Base-by-base conservation (phyloP, 139 green algal species). In the Haematococcus sp. region DNA sequence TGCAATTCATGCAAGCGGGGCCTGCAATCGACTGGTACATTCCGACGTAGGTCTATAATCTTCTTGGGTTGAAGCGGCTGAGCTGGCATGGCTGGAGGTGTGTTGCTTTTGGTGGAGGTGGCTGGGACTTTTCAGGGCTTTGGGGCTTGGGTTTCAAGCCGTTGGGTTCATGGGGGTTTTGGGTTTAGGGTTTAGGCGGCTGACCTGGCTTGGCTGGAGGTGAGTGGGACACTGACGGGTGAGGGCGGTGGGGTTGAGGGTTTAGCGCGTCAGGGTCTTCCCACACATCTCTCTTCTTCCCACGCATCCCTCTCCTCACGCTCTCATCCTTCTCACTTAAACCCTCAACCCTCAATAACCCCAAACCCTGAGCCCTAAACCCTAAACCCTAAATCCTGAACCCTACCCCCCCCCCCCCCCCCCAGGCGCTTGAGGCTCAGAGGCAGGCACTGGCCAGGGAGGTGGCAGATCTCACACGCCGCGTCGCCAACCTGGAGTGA, bases 401-500 rank as follows among this genome's bases (percentile, higher is more conserved):
- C n/a, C n/a, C n/a, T n/a, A n/a, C n/a, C n/a, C 7, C 11, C 40
- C 11, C 7, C 7, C 11, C 7, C 7, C 11, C 40, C 22, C 9
- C 11, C 4, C 58, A 65, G 58, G 58, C 58, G 9, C 23, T 65
- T 22, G 58, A 65, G 25, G 58, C 58, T 3, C 58, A 34, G 58
- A 22, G 58, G 11, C 25, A 35, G 25, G 58, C 22, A 3, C 58
- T 65, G 23, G n/a, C 25, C 58, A 4, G n/a, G 11, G 25, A 28
- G n/a, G 30, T 65, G 11, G 11, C 11, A 34, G 58, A 65, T 22
- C 58, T 65, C n/a, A 28, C 28, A 34, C 28, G 25, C 11, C 58
- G n/a, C 11, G 58, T n/a, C 4, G 58, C 58, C 11, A 65, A 65
- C 58, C 58, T 65, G 30, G 58, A 65, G 23, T 65, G 58, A 65